Percentiles rank a stretch among this genome's conserved stretches.
Conservation (phyloP, 371 early-diverging fungal genomes). For the Rhizopus arrhizus region DNA sequence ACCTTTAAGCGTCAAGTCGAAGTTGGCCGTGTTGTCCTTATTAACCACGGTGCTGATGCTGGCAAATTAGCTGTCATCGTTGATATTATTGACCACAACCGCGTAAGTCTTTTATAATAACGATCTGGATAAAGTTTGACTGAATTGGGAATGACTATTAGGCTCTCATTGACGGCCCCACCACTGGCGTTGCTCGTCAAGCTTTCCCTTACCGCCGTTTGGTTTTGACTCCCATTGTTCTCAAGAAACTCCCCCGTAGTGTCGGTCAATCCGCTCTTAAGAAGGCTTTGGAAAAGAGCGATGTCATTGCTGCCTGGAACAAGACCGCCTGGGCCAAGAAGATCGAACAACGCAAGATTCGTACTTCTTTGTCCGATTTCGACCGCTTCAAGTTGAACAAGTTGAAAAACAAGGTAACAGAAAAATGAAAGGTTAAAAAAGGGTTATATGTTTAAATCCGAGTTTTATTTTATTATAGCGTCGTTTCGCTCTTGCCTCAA, state of each 20-base stretch:
- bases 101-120: slow-evolving; percentile 51
- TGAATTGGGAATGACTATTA: slow-evolving; percentile 26
- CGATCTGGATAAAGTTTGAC: neutral
- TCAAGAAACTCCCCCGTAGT: slow-evolving; percentile 87
- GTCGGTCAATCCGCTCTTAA: slow-evolving; percentile 77
- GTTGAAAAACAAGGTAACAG: slow-evolving; percentile 78
- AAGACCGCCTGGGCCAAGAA: slow-evolving; percentile 95
- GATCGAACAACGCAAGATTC: slow-evolving; percentile 77
- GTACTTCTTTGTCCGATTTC: slow-evolving; percentile 89
- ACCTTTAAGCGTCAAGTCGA: slow-evolving; percentile 93
- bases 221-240: slow-evolving; percentile 85
- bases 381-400: slow-evolving; percentile 95
- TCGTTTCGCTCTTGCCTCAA: slow-evolving; percentile 45
- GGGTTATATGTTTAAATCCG: neutral
- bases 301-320: slow-evolving; percentile 78
- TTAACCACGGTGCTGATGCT: slow-evolving; percentile 91
- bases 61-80: slow-evolving; percentile 98
- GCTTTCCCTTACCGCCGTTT: slow-evolving; percentile 85
- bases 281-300: slow-evolving; percentile 85
- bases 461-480: slow-evolving; percentile 33
- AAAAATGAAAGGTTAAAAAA: neutral
- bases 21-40: slow-evolving; percentile 96
- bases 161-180: slow-evolving; percentile 97
- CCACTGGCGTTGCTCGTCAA: slow-evolving; percentile 92
- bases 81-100: slow-evolving; percentile 98